These are phyloP conservation scores for Tetraselmis striata DNA, from an alignment of 139 green algal species.

Conservation along the genomic window DNA sequence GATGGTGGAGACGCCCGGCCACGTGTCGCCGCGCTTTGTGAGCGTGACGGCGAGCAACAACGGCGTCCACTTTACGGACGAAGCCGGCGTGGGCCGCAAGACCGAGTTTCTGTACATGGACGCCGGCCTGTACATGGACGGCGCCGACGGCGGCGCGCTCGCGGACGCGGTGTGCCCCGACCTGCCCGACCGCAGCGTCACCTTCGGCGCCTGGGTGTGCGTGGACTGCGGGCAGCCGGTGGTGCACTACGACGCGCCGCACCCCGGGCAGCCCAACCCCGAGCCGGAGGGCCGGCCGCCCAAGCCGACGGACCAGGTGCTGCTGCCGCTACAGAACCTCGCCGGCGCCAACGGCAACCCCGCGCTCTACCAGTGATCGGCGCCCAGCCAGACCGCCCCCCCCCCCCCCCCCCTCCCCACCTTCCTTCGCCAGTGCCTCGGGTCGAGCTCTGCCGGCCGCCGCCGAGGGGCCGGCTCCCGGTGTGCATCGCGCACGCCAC, in stretches of 20 bases:
- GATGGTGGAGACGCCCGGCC: constrained; percentile 16
- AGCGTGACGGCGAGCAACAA: constrained; percentile 17
- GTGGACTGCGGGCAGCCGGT: constrained; percentile 21
- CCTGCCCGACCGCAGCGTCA: constrained; percentile 18
- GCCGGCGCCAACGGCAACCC: too few relatives aligned
- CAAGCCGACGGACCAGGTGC: neutral
- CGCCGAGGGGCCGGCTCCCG: too few relatives aligned
- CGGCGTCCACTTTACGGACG: constrained; percentile 20
- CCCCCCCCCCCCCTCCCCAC: too few relatives aligned
- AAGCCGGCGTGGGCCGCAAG: constrained; percentile 3
- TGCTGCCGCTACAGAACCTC: too few relatives aligned
- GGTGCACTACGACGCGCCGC: neutral
- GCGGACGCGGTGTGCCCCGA: constrained; percentile 23
- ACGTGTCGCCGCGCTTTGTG: constrained; percentile 20
- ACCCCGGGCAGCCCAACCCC: neutral
- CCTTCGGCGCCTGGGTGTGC: constrained; percentile 25
- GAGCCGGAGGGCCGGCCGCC: neutral
- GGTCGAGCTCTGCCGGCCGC: too few relatives aligned
- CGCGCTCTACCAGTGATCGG: too few relatives aligned
- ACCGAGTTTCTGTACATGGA: constrained; percentile 25
- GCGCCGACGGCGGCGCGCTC: constrained; percentile 12
- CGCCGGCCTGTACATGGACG: constrained; percentile 18
- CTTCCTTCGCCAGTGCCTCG: too few relatives aligned
- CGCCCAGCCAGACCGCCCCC: too few relatives aligned
- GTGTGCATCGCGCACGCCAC: too few relatives aligned